Evolutionary conservation across 2,329 filamentous ascomycete species (phyloP).

Genomic region (Ophiocordyceps polyrhachis-furcata): DNA sequence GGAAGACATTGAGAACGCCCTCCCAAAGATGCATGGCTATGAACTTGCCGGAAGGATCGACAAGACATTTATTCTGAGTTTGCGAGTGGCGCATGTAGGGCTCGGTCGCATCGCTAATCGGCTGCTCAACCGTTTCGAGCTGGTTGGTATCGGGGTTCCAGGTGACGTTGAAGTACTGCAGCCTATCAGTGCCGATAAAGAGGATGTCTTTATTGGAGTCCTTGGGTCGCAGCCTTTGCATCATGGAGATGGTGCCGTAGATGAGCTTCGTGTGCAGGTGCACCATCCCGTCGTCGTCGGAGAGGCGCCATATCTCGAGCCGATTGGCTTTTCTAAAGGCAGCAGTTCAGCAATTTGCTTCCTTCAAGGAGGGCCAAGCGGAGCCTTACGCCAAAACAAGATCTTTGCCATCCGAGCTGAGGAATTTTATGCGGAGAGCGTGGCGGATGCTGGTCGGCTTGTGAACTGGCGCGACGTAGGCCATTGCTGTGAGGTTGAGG

Average conservation of each 20-base stretch:
- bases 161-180: slow-evolving; percentile 74
- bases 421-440: slow-evolving; percentile 63
- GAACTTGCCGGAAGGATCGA: slow-evolving; percentile 57
- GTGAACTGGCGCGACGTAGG: slow-evolving; percentile 88
- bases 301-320: slow-evolving; percentile 63
- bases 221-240: slow-evolving; percentile 60
- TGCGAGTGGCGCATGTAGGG: slow-evolving; percentile 56
- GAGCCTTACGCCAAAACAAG: slow-evolving; percentile 65
- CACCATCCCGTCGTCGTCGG: slow-evolving; percentile 43
- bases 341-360: neutral
- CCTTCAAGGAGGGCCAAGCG: neutral
- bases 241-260: slow-evolving; percentile 73
- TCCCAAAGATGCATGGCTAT: slow-evolving; percentile 42
- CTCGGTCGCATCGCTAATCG: slow-evolving; percentile 34
- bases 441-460: slow-evolving; percentile 79
- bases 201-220: slow-evolving; percentile 63
- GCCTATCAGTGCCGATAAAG: slow-evolving; percentile 79
- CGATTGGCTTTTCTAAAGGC: slow-evolving; percentile 56
- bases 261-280: slow-evolving; percentile 52
- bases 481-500: slow-evolving; percentile 37
- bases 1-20: slow-evolving; percentile 36
- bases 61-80: slow-evolving; percentile 63
- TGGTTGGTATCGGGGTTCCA: slow-evolving; percentile 48
- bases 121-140: slow-evolving; percentile 31
- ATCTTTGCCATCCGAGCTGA: slow-evolving; percentile 57